phyloP scores from a whole-genome alignment of 1,284 basidiomycete genomes.

The Vanrija sp. region DNA sequence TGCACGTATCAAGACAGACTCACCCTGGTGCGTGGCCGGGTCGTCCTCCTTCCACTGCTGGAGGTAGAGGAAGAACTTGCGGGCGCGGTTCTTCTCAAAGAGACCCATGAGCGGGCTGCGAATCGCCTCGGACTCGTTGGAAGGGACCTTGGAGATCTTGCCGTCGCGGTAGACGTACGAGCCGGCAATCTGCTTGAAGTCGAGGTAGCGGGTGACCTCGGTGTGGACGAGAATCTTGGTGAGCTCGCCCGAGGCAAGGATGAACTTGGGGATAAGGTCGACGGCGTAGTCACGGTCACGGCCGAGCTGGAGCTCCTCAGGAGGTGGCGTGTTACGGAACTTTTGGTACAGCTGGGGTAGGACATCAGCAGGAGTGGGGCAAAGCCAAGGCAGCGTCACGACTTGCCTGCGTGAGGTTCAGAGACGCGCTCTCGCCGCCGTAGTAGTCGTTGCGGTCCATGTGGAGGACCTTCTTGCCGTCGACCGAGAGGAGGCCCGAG shows the following conservation, averaged over 20 bases:
- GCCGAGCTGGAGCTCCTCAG: conserved; percentile 63
- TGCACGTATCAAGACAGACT: conserved; percentile 19
- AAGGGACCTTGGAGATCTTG: conserved; percentile 95
- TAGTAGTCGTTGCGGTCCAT: conserved; percentile 99
- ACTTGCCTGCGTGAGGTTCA: conserved; percentile 91
- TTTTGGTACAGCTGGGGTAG: conserved; percentile 81
- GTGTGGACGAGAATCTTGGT: conserved; percentile 99
- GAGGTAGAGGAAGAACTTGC: conserved; percentile 98
- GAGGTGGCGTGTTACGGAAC: conserved; percentile 65
- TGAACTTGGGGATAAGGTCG: conserved; percentile 92
- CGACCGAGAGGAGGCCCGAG: conserved; percentile 91
- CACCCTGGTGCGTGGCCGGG: conserved; percentile 90
- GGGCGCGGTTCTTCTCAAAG: conserved; percentile 96
- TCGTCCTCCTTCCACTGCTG: conserved; percentile 95
- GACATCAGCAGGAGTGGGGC: neutral
- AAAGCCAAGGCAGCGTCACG: neutral
- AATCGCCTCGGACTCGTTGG: conserved; percentile 96
- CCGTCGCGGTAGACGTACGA: conserved; percentile 97
- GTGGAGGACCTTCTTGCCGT: conserved; percentile 99
- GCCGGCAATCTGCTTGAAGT: conserved; percentile 99
- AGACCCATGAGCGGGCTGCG: conserved; percentile 93
- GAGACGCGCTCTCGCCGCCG: conserved; percentile 92
- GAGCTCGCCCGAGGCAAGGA: conserved; percentile 96
- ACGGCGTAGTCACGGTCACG: conserved; percentile 94
- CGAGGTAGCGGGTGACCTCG: conserved; percentile 96